Base-by-base conservation (phyloP, 768 basidiomycete genomes). In the Termitomyces sp. region DNA sequence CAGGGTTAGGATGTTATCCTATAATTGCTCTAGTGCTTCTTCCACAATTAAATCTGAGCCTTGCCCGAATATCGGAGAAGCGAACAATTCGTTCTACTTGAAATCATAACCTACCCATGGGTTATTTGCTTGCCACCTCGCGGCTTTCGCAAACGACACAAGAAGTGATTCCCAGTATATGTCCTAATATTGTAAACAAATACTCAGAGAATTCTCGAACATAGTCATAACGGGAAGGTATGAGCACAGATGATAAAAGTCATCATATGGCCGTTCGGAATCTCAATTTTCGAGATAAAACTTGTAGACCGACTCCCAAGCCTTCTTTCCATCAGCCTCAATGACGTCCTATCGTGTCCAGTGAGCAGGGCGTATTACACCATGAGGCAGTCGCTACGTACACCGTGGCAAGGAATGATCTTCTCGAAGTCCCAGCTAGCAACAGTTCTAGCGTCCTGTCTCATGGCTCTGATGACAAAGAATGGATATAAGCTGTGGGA, bases 371-470 rank as follows among this genome's bases (percentile, higher is more conserved):
- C 35, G 47, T 43, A 10, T 30, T 17, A 46, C 8, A 35, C 3
- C 23, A 25, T 12, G 11, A 40, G 17, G 43, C 9, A 7, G 52
- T 49, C n/a, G 32, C 14, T n/a, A 58, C 69, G 58, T 53, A 75
- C 73, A 32, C 69, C 70, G 62, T 88, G 86, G 56, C 86, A 88
- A 56, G 83, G 83, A 41, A 88, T 86, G 56, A 87, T 81, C 45
- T 81, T 71, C 17, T 85, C 78, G 61, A 87, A 86, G 54, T 83
- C 78, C 89, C 89, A 91, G 0, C 66, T 76, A 4, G 79, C 76
- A 2, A 90, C 87, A 5, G 74, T 80, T 61, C 75, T 79, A 8
- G 79, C 82, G 55, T 85, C 82, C 11, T 79, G 73, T 39, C 70
- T 75, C 84, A 88, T 87, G 6, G 70, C 72, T 9, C 75, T 76